phyloP scores from a whole-genome alignment of 306 rosid species.

The Fragaria iinumae region DNA sequence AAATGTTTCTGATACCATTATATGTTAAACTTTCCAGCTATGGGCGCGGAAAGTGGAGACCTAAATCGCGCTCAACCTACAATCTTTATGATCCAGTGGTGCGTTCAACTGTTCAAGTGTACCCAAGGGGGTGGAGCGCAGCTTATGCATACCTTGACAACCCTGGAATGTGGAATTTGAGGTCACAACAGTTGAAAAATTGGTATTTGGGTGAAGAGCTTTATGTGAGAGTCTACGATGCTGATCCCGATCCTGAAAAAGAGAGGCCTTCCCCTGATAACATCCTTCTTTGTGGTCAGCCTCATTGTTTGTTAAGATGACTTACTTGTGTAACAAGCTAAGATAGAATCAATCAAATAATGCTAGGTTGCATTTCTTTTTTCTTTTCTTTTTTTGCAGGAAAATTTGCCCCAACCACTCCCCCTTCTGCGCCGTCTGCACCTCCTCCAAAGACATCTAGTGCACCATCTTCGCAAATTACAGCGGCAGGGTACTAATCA shows the following conservation, averaged over 20 bases:
- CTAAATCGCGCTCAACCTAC: slow-evolving; percentile 32
- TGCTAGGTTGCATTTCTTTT: background rate
- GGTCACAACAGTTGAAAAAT: slow-evolving; percentile 60
- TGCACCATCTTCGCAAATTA: slow-evolving; percentile 28
- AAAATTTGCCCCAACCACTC: slow-evolving; percentile 27
- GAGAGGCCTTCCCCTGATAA: slow-evolving; percentile 48
- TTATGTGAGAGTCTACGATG: slow-evolving; percentile 57
- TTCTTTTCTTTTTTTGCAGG: slow-evolving; percentile 25
- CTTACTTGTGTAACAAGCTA: background rate
- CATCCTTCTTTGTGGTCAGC: slow-evolving; percentile 61
- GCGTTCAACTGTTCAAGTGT: slow-evolving; percentile 61
- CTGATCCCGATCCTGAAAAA: slow-evolving; percentile 53
- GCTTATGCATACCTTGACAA: slow-evolving; percentile 68
- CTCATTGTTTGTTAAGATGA: background rate
- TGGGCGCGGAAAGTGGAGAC: slow-evolving; percentile 50
- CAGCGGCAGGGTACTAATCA: slow-evolving; percentile 38
- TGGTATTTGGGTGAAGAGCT: slow-evolving; percentile 74
- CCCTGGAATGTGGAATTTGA: slow-evolving; percentile 75
- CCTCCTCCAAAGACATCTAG: slow-evolving; percentile 28
- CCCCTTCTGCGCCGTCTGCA: background rate
- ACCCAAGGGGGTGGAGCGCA: slow-evolving; percentile 64
- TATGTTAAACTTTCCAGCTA: slow-evolving; percentile 24
- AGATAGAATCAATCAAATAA: background rate
- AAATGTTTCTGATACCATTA: background rate
- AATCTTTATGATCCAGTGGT: slow-evolving; percentile 55